phyloP scores from a whole-genome alignment of 345 rosid species.

The Euphorbia lathyris region DNA sequence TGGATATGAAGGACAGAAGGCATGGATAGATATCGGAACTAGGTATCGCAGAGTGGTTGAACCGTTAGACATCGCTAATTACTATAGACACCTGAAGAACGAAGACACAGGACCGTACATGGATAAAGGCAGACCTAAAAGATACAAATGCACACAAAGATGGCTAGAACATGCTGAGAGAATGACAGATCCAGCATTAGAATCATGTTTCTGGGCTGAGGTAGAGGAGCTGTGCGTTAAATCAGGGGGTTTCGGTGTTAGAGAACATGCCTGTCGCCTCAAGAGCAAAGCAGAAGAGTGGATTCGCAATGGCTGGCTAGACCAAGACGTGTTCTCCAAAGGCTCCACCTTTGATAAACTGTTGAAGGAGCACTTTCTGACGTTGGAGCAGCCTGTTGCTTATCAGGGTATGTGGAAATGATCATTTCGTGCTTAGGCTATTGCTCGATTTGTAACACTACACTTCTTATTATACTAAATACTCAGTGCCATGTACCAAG shows the following conservation, averaged over 20 bases:
- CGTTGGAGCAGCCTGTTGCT: conserved; percentile 15
- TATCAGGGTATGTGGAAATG: background rate
- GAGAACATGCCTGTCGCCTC: conserved; percentile 16
- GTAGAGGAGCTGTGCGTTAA: conserved; percentile 57
- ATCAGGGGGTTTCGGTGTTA: conserved; percentile 2
- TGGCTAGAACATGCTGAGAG: conserved; percentile 50
- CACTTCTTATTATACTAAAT: too few relatives aligned
- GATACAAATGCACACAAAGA: conserved; percentile 58
- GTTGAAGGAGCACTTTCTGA: conserved; percentile 40
- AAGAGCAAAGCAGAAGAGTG: conserved; percentile 30
- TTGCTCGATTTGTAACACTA: too few relatives aligned
- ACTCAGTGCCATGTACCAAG: too few relatives aligned
- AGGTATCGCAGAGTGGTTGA: conserved; percentile 52
- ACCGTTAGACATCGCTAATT: conserved; percentile 77
- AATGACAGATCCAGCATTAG: conserved; percentile 25
- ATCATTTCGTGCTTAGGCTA: too few relatives aligned
- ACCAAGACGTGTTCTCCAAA: conserved; percentile 38
- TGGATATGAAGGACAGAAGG: conserved; percentile 36
- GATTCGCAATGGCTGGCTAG: conserved; percentile 22
- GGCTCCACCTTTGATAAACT: conserved; percentile 46
- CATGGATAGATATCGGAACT: conserved; percentile 48
- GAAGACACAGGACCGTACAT: conserved; percentile 81
- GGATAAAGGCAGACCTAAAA: conserved; percentile 56
- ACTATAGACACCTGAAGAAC: conserved; percentile 69
- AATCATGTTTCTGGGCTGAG: conserved; percentile 75